Conservation (phyloP, 2,329 filamentous ascomycete species). For the Ophiocordyceps camponoti-saundersi region DNA sequence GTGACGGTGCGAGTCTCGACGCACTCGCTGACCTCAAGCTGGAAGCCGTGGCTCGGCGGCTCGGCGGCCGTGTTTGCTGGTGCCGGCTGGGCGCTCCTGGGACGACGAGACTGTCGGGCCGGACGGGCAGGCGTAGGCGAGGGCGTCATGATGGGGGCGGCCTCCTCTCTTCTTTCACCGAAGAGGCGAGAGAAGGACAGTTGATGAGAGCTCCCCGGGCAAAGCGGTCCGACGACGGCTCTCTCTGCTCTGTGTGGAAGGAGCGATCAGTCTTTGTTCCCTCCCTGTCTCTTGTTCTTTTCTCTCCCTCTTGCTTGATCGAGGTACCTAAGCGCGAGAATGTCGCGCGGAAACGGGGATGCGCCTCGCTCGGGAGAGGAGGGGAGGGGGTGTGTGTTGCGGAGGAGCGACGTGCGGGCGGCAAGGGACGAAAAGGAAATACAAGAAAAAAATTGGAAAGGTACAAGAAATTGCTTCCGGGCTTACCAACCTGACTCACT, state of each 20-base stretch:
- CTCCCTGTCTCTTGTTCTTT: neutral
- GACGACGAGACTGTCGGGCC: conserved; percentile 18
- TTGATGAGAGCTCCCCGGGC: neutral
- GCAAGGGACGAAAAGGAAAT: neutral
- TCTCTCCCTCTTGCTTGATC: neutral
- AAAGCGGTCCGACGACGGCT: neutral
- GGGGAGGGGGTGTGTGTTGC: neutral
- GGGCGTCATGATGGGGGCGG: conserved; percentile 15
- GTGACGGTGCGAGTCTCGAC: conserved; percentile 61
- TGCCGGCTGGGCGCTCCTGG: conserved; percentile 20
- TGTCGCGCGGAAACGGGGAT: neutral
- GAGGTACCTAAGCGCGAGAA: neutral
- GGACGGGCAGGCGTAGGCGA: conserved; percentile 16
- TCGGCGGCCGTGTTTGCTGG: conserved; percentile 31
- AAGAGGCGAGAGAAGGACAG: neutral
- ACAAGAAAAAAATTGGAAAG: neutral
- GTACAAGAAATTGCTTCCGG: neutral
- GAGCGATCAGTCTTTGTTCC: neutral
- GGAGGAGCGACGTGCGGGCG: neutral
- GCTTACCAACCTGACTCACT: neutral
- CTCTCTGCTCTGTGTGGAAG: neutral
- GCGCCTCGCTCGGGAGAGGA: neutral
- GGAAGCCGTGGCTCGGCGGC: conserved; percentile 20
- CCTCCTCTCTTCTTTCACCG: neutral
- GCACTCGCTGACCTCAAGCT: conserved; percentile 45